phyloP scores from a whole-genome alignment of 768 basidiomycete species.

The Boletus fagicola region DNA sequence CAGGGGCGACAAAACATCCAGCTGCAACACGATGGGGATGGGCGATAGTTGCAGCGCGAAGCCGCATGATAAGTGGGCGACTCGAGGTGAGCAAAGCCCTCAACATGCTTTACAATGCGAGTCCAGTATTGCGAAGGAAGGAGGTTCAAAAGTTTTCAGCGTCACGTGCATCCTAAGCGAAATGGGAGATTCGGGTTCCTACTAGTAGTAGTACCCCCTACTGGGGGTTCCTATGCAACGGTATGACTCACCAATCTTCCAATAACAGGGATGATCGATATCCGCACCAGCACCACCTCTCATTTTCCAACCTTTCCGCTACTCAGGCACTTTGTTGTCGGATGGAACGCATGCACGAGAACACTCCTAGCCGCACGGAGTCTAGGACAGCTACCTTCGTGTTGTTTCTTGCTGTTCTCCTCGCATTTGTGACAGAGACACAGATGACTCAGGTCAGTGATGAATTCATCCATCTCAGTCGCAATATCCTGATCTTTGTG shows the following conservation, averaged over 20 bases:
- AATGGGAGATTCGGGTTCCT: no score
- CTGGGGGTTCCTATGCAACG: no score
- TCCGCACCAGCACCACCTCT: neutral
- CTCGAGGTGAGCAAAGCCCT: constrained; percentile 63
- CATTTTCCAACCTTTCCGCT: neutral
- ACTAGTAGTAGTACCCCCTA: no score
- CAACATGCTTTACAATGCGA: constrained; percentile 40
- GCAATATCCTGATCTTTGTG: constrained; percentile 5
- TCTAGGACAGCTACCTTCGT: constrained; percentile 45
- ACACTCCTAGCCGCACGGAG: neutral
- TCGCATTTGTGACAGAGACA: constrained; percentile 76
- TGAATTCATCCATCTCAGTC: neutral
- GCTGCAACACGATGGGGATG: constrained; percentile 34
- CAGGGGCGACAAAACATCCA: constrained; percentile 17
- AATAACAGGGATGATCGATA: neutral
- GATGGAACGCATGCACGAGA: constrained; percentile 9
- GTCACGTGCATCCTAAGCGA: neutral
- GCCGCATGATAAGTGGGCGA: constrained; percentile 57
- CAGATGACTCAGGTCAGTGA: constrained; percentile 68
- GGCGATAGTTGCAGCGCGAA: constrained; percentile 40
- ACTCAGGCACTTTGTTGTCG: neutral
- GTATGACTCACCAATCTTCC: no score
- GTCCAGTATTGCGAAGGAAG: neutral
- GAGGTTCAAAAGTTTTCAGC: neutral
- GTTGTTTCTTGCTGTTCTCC: constrained; percentile 57